phyloP scores from a whole-genome alignment of 306 rosid genomes.

The Vicia faba region DNA sequence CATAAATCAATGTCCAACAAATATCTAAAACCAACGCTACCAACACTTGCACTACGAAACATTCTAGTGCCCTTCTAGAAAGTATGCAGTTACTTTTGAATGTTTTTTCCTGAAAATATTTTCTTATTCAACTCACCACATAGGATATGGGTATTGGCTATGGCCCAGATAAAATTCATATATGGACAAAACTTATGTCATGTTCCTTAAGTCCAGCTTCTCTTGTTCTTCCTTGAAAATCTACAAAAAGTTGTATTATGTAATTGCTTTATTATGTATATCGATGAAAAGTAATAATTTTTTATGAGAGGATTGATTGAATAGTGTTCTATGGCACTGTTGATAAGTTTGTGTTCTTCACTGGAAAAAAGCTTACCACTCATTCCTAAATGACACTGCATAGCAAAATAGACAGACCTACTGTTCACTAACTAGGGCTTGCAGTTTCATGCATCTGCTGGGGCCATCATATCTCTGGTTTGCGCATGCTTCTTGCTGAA shows the following conservation, averaged over 20 bases:
- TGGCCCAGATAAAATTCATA: not conserved
- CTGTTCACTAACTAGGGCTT: not conserved
- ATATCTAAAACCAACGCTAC: too few species aligned
- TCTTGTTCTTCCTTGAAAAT: not conserved
- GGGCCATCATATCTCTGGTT: not conserved
- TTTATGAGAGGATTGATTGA: not conserved
- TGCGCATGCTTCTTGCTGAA: not conserved
- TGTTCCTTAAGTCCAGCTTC: not conserved
- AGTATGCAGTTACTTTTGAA: not conserved
- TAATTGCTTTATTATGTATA: not conserved
- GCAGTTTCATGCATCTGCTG: not conserved
- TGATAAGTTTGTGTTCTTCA: not conserved
- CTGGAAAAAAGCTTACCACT: not conserved
- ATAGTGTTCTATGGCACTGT: not conserved
- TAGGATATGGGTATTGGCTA: not conserved
- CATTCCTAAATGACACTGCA: not conserved
- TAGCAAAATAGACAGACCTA: not conserved
- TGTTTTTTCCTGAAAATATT: not conserved
- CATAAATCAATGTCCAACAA: too few species aligned
- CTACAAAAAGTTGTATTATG: not conserved
- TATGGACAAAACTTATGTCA: not conserved
- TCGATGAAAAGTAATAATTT: not conserved
- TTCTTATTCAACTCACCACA: not conserved
- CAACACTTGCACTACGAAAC: too few species aligned
- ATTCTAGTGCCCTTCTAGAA: not conserved